Conservation (phyloP, 108 stramenopile species). For the Aurantiochytrium sp. region DNA sequence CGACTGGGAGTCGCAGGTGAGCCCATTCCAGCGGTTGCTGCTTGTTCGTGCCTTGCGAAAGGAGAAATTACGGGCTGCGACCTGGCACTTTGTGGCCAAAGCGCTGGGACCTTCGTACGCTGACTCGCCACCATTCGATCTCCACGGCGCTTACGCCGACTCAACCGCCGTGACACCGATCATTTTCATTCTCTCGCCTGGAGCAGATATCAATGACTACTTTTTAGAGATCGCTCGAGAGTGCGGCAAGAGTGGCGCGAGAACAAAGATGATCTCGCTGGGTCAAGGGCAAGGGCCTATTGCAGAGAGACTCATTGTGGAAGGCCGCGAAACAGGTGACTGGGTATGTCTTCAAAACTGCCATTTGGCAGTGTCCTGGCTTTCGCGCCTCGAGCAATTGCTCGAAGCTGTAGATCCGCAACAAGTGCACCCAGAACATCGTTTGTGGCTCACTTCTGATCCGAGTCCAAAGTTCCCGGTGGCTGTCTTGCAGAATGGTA, state of each 20-base stretch:
- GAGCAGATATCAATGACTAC: slow-evolving; percentile 52
- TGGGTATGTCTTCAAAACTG: slow-evolving; percentile 70
- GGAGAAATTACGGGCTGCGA: slow-evolving; percentile 37
- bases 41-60: slow-evolving; percentile 39
- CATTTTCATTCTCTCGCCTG: slow-evolving; percentile 40
- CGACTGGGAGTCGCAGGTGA: slow-evolving; percentile 23
- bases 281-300: slow-evolving; percentile 50
- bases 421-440: slow-evolving; percentile 28
- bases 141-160: slow-evolving; percentile 32
- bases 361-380: slow-evolving; percentile 54
- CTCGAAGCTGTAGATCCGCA: slow-evolving; percentile 28
- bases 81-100: slow-evolving; percentile 26
- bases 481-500: slow-evolving; percentile 50
- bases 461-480: slow-evolving; percentile 49
- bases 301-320: slow-evolving; percentile 38
- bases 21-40: slow-evolving; percentile 38
- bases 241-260: slow-evolving; percentile 32
- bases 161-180: slow-evolving; percentile 22
- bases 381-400: slow-evolving; percentile 46
- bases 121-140: slow-evolving; percentile 37
- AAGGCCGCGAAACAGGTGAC: slow-evolving; percentile 36
- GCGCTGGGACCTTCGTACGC: not conserved
- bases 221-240: slow-evolving; percentile 30
- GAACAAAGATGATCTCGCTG: slow-evolving; percentile 40
- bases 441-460: slow-evolving; percentile 53